Evolutionary conservation across 164 flowering plant species (phyloP), one percentile per base, ranked within the genome.

Genomic region (Liriodendron chinense): DNA sequence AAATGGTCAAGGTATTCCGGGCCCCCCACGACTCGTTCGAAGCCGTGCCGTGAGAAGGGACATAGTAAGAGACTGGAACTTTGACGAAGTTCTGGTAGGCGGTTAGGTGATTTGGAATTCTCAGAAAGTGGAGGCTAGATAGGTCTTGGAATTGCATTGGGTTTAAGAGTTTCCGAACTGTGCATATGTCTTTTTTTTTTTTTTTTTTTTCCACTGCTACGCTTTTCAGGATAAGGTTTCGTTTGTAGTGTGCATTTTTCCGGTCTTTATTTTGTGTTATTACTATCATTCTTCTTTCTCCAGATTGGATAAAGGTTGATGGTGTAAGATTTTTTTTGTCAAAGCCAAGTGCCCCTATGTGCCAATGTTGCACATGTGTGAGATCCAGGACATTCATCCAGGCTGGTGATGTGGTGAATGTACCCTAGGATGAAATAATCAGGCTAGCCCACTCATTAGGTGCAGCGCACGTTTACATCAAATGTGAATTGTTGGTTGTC

Each of bases 11-110:
- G 89, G 79, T 10, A 65, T 87, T 56, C 25, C 83, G 26, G 94
- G 93, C 3, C 23, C 94, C 4, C 97, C 97, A 43, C 81, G 93
- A 56, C 82, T 92, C n/a, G 91, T 92, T 47, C 82, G 97, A 59
- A 92, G 97, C 84, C 85, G 81, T 74, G 97, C 98, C 26, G 92
- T 94, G 70, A 87, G 97, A 75, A 87, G 98, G 86, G 98, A 94
- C 80, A 75, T 89, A 62, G 97, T 90, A 26, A 81, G 92, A 78
- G 94, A 94, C 85, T 94, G 98, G 98, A 94, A 92, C 72, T 92
- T 94, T 59, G 94, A 90, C 22, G 90, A 85, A 74, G 79, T 82
- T n/a, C 83, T 79, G 61, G 68, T 84, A 82, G 94, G 85, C 72
- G 89, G 78, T 67, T 89, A 87, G 49, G 43, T 34, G 47, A n/a